Base-by-base conservation (phyloP, 1,284 basidiomycete species). In the Leccinum discolor region DNA sequence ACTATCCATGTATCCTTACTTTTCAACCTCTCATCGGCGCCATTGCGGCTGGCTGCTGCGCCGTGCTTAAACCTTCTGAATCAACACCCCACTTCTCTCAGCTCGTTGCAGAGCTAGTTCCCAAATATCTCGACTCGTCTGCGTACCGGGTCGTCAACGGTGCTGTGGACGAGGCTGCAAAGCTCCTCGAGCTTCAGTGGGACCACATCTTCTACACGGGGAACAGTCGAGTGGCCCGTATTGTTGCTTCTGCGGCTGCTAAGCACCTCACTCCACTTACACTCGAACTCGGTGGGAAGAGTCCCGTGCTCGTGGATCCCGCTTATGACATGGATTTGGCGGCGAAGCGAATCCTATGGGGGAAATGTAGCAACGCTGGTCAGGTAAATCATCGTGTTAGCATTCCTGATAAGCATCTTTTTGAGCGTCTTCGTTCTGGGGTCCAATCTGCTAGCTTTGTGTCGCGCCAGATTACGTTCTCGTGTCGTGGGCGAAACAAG, bases 211-310 rank as follows among this genome's bases (percentile, higher is more conserved):
- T 80, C 58, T 82, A 80, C 68, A 79, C 78, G 0, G 82, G 81
- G 10, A 77, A 75, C 65, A 66, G 73, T 26, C 75, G 74, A n/a
- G 83, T 91, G 12, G 90, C 85, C 18, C 82, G 84, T 61, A 85
- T 91, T 70, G 76, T 91, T 47, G 84, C 88, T 7, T 78, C 78
- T 8, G 89, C 89, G 2, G 89, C 88, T 0, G 88, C 87, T 14
- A 85, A 86, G 73, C 81, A 86, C 67, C 81, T 90, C 40, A 89
- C 88, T 5, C 88, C 89, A 4, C 77, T 84, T 52, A 84, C 88
- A 1, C 83, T 91, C 50, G 89, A 88, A 77, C 82, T 91, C 21
- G 88, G 89, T 35, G 90, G 90, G 58, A 91, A 91, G 79, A 86
- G 83, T 64, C 88, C 89, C 7, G 86, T 83, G 7, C 77, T 88